Evolutionary conservation across 2,329 filamentous ascomycete species (phyloP), one percentile per base, ranked within the genome.

Genomic region (Paraconiothyrium brasiliense): DNA sequence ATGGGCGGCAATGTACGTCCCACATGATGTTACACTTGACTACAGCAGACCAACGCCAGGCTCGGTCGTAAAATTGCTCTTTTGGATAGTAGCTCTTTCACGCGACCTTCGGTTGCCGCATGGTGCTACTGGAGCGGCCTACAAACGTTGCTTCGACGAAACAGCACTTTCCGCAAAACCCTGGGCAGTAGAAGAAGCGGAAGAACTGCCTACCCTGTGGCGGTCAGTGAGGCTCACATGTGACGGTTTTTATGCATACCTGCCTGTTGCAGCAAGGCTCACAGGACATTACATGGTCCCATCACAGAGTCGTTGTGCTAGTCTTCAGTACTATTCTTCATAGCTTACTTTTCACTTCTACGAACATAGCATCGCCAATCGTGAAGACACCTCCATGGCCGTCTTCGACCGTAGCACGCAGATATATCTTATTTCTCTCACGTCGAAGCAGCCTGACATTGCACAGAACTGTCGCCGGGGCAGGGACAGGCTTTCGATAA

Each of bases 401-500:
- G 61, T 85, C 81, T 70, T 85, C 83, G 22, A 89, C 73, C 35
- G 78, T 80, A 1, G 79, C 84, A 51, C 79, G 78, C 8, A 84
- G 71, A 66, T 78, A 87, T 20, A 82, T 76, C 77, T 90, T 90
- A 65, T 85, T 81, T 4, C 85, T 84, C 47, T 87, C 84, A 11
- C 76, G 71, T 69, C 79, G 84, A 22, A 79, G 71, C 39, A 84
- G 65, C 67, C 75, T 78, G 0, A 81, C 81, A 22, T 75, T 82
- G 16, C 83, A 81, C 27, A 89, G 67, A 32, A 88, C 70, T 4
- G 81, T 77, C 1, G 79, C 77, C 0, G 84, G 83, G 0, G 86
- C 86, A 8, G 71, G 72, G 0, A 89, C 81, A 0, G 87, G 87
- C 62, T 72, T 80, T 57, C 84, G 67, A 67, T 87, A 90, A 20